These are phyloP conservation scores for Pugionium dolabratum DNA, from an alignment of 345 rosid genomes.

Conservation along the genomic window DNA sequence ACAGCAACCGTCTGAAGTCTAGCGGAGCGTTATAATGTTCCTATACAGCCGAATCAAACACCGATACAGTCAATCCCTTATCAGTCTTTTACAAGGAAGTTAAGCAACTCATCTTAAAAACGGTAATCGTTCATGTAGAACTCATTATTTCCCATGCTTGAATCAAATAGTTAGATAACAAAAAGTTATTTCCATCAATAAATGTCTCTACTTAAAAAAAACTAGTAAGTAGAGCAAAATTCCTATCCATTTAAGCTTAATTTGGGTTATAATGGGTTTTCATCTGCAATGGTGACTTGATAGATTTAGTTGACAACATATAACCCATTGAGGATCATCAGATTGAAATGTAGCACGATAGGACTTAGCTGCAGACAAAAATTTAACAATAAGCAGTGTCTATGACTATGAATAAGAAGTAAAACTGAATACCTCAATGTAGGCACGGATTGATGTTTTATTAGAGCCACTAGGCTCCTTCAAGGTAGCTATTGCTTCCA, in stretches of 20 bases:
- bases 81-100: conserved; percentile 2
- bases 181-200: neutral
- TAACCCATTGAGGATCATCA: conserved; percentile 18
- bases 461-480: conserved; percentile 93
- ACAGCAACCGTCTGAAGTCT: conserved; percentile 82
- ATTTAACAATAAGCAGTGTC: neutral
- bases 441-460: conserved; percentile 78
- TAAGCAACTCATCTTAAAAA: neutral
- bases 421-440: conserved; percentile 70
- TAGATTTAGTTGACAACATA: neutral
- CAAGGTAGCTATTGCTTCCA: conserved; percentile 84
- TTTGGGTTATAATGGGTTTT: conserved; percentile 1
- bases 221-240: neutral
- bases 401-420: neutral
- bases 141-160: conserved; percentile 19
- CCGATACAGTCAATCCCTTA: neutral
- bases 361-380: neutral
- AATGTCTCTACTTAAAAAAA: neutral
- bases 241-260: neutral
- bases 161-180: neutral
- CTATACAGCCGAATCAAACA: conserved; percentile 44
- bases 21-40: conserved; percentile 94
- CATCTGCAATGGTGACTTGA: neutral
- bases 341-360: neutral
- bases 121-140: neutral